These are phyloP conservation scores for Earliella scabrosa DNA, from an alignment of 1,284 basidiomycete genomes.

Conservation along the genomic window DNA sequence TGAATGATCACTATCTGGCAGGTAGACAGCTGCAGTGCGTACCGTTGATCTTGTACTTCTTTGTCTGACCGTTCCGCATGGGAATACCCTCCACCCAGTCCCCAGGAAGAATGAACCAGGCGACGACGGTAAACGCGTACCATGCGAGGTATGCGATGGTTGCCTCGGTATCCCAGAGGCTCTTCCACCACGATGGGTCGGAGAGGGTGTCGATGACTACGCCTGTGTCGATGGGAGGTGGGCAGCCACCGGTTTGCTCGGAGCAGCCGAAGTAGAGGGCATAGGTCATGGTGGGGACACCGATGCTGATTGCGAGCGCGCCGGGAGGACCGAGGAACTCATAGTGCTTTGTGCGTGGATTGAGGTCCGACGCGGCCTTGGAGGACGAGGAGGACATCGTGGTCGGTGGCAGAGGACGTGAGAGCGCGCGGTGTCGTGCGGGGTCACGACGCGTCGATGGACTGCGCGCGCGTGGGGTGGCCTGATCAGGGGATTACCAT, in stretches of 20 bases:
- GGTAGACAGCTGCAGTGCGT: constrained; percentile 20
- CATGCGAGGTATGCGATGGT: constrained; percentile 81
- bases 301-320: constrained; percentile 72
- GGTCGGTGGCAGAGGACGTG: constrained; percentile 17
- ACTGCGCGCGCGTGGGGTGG: constrained; percentile 10
- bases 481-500: constrained; percentile 6
- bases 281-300: constrained; percentile 79
- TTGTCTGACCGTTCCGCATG: constrained; percentile 79
- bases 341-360: constrained; percentile 71
- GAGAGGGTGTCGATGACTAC: constrained; percentile 52
- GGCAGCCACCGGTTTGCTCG: constrained; percentile 78
- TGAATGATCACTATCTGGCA: not conserved
- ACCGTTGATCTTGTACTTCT: constrained; percentile 97
- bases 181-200: constrained; percentile 63
- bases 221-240: constrained; percentile 55
- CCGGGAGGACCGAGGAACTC: constrained; percentile 91
- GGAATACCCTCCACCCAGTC: constrained; percentile 82
- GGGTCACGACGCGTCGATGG: constrained; percentile 15
- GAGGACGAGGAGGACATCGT: constrained; percentile 29
- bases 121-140: constrained; percentile 86
- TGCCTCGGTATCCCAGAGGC: constrained; percentile 84
- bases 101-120: constrained; percentile 89
- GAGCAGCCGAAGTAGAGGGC: constrained; percentile 87
- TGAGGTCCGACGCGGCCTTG: constrained; percentile 42
- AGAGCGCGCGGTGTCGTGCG: constrained; percentile 13